Evolutionary conservation across 331 rosid species (phyloP), one percentile per base, ranked within the genome.

Genomic region (Erythrophleum ivorense): DNA sequence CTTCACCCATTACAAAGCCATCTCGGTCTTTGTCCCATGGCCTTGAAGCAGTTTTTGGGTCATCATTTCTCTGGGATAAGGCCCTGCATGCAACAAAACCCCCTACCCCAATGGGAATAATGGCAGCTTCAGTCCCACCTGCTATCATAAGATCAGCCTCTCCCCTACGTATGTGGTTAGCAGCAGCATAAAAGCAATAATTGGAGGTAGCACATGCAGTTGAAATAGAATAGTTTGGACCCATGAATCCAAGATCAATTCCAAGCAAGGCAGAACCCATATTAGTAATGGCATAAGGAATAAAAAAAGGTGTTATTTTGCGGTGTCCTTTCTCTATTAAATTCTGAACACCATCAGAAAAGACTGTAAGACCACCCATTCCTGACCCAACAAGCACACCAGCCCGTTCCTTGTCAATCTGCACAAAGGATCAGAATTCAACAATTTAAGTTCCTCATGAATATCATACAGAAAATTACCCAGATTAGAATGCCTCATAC

Each of bases 1-100:
- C 98, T 89, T 96, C 98, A 18, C 99, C 98, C 98, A 94, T 94
- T 55, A 96, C 99, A 92, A 96, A 96, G 63, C 98, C 99, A 84
- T 96, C 98, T 54, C 99, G 90, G 14, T 83, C 99, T 82, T 63
- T 90, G 82, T 96, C 99, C 98, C 99, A 96, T 19, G 99, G 99
- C 89, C 99, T 91, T 0, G 99, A 96, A 84, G 99, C 98, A 81
- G 97, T 96, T 91, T 88, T 84, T 9, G 98, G 99, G 70, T 96
- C 98, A 84, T 96, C 97, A 34, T 96, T 96, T 81, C 99, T 89
- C 88, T 94, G 98, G 75, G 97, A 96, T 43, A 96, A 85, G 10
- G 99, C 99, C 86, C 99, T 87, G 90, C 97, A 94, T 54, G 98
- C 99, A 81, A 94, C 94, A 83, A 96, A 94, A 48, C 98, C 99